A percentile compares a stretch with the other conserved stretches of the same genome.
Conservation (phyloP, 208 protist genomes). For the Trichomonas gallinae region DNA sequence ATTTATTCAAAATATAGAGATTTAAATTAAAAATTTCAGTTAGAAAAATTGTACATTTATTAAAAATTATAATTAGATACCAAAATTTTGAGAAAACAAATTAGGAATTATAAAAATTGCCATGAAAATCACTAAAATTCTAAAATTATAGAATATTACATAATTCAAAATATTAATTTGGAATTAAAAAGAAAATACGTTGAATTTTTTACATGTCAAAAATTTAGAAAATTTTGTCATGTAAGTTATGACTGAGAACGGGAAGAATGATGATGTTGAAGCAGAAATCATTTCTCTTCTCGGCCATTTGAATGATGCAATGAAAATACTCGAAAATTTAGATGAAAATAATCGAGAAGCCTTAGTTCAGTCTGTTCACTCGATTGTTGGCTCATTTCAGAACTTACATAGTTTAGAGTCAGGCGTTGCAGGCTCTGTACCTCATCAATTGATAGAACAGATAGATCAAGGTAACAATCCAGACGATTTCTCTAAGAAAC, state of each 20-base stretch:
- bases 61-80: too few species aligned
- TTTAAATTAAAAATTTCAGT: too few species aligned
- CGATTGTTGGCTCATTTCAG: background rate
- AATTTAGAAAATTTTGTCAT: too few species aligned
- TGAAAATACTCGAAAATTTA: background rate
- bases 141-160: too few species aligned
- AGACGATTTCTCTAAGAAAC: background rate
- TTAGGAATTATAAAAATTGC: too few species aligned
- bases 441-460: background rate
- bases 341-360: background rate
- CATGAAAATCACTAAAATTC: too few species aligned
- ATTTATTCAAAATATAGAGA: too few species aligned
- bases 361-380: background rate
- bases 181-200: too few species aligned
- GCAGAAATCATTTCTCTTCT: background rate
- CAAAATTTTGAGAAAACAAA: too few species aligned
- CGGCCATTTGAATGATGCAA: background rate
- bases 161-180: too few species aligned
- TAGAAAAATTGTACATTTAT: too few species aligned
- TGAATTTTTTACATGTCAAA: too few species aligned
- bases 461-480: conserved; percentile 17
- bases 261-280: conserved; percentile 5
- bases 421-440: background rate
- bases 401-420: background rate
- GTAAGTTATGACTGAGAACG: background rate